Evolutionary conservation across 352 stramenopile species (phyloP).

Genomic region (Pythium folliculosum): DNA sequence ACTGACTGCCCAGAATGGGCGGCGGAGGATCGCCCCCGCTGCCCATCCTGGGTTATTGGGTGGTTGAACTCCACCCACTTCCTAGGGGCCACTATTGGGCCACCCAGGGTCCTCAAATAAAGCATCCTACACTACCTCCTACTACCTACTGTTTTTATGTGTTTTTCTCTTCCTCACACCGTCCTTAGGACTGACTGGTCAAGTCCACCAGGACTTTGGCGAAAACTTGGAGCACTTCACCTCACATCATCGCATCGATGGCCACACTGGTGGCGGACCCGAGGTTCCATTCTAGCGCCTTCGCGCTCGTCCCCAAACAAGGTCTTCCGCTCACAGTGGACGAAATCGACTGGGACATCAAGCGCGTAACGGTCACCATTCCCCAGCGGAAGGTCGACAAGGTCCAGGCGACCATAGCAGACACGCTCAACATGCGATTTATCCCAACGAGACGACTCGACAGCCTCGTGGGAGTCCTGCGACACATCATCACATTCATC

Average conservation of each 20-base stretch:
- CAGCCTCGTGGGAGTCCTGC: constrained; percentile 17
- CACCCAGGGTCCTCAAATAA: no score
- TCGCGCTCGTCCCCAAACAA: constrained; percentile 20
- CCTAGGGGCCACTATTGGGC: no score
- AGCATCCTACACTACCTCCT: no score
- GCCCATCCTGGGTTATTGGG: no score
- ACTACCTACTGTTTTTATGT: no score
- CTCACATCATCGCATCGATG: constrained; percentile 25
- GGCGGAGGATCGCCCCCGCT: no score
- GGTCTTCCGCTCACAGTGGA: constrained; percentile 16
- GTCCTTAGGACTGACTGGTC: no score
- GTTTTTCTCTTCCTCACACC: no score
- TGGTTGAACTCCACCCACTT: no score
- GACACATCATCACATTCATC: constrained; percentile 23
- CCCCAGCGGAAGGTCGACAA: constrained; percentile 22
- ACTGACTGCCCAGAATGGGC: no score
- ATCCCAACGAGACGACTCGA: constrained; percentile 7
- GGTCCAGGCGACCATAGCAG: constrained; percentile 1
- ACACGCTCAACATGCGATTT: background rate
- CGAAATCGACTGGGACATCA: background rate
- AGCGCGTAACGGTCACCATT: background rate
- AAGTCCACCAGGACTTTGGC: no score
- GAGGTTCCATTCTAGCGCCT: constrained; percentile 18
- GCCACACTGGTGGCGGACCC: constrained; percentile 19
- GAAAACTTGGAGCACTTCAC: no score